phyloP scores from a whole-genome alignment of 2,329 filamentous ascomycete species.

The Fusarium chuoi region DNA sequence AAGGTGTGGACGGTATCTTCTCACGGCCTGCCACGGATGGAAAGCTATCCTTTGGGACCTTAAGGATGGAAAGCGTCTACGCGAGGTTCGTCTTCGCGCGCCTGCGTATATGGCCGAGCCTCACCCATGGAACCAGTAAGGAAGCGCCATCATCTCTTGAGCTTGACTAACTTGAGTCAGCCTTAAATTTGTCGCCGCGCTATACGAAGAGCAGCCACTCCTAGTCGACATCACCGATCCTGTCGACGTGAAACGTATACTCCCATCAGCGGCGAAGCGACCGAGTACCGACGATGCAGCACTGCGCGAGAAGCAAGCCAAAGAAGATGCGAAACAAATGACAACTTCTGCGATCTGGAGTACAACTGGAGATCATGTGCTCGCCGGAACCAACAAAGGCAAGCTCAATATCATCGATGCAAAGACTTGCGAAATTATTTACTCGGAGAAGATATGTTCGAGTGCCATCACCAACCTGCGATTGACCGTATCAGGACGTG shows the following conservation, averaged over 20 bases:
- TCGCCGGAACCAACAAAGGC: constrained; percentile 93
- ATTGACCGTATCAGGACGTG: constrained; percentile 81
- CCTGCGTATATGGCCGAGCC: constrained; percentile 96
- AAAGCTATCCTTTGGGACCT: constrained; percentile 97
- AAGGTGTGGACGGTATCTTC: constrained; percentile 85
- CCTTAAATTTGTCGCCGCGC: constrained; percentile 85
- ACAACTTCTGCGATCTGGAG: constrained; percentile 95
- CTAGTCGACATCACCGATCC: constrained; percentile 82
- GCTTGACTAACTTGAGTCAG: constrained; percentile 49
- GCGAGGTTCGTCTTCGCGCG: constrained; percentile 90
- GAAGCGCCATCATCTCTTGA: neutral
- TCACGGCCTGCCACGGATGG: constrained; percentile 96
- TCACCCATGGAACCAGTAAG: constrained; percentile 87
- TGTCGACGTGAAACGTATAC: constrained; percentile 76
- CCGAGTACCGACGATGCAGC: constrained; percentile 75
- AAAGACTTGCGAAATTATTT: constrained; percentile 81
- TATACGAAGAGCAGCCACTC: constrained; percentile 92
- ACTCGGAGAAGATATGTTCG: constrained; percentile 87
- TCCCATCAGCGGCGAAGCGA: constrained; percentile 85
- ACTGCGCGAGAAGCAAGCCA: constrained; percentile 82
- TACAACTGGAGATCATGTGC: constrained; percentile 83
- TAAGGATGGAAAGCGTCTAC: constrained; percentile 72
- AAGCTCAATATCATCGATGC: constrained; percentile 96
- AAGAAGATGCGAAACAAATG: constrained; percentile 92
- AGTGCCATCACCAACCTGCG: constrained; percentile 90